Conservation (phyloP, 495 filamentous ascomycete species). For the Talaromyces ruber region DNA sequence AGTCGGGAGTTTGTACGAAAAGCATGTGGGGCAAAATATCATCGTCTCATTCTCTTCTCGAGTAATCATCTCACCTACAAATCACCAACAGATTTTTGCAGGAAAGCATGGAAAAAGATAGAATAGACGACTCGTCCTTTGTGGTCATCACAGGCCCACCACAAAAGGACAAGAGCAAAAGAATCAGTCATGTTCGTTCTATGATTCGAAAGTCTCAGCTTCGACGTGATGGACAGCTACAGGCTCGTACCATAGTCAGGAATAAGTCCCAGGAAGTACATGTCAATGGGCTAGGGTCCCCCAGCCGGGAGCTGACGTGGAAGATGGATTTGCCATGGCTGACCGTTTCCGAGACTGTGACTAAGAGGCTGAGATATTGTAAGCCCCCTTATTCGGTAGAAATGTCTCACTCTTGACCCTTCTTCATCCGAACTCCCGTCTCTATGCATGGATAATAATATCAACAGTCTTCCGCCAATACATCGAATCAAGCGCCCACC, state of each 20-base stretch:
- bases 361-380: not conserved
- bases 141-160: constrained; percentile 14
- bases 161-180: constrained; percentile 8
- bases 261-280: not conserved
- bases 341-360: not conserved
- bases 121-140: constrained; percentile 8
- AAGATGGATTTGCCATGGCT: not conserved
- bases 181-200: constrained; percentile 10
- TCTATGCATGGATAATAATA: not conserved
- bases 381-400: not conserved
- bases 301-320: not conserved
- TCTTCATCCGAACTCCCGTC: not conserved
- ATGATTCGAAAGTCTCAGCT: constrained; percentile 4
- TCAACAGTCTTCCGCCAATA: constrained; percentile 11
- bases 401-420: not conserved
- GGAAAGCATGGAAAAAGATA: not conserved
- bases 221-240: not conserved
- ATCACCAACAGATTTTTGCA: not conserved
- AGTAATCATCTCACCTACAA: not conserved
- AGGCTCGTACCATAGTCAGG: not conserved
- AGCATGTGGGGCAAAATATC: not conserved
- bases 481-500: constrained; percentile 8
- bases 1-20: constrained; percentile 2
- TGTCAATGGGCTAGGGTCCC: not conserved
- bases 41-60: not conserved